A percentile compares a stretch with the other conserved stretches of the same genome.
Evolutionary conservation across 345 rosid species (phyloP).

Genomic region (Abelmoschus esculentus): DNA sequence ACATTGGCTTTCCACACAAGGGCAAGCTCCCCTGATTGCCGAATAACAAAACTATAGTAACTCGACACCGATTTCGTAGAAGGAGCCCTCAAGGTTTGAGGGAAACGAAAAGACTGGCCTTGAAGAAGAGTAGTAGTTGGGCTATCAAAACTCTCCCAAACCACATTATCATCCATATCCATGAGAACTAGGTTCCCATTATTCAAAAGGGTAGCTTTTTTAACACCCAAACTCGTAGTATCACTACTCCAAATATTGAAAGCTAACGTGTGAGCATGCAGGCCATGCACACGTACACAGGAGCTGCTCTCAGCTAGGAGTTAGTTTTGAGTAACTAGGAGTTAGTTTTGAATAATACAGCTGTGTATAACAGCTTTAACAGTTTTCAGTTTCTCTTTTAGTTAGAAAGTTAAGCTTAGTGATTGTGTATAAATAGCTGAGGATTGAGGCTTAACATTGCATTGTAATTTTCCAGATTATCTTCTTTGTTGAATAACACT

Average conservation of each 20-base stretch:
- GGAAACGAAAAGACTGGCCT: constrained; percentile 30
- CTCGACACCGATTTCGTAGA: constrained; percentile 27
- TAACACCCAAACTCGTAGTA: constrained; percentile 28
- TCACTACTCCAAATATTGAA: background rate
- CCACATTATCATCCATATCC: constrained; percentile 21
- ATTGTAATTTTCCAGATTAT: too few species aligned
- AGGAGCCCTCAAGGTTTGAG: constrained; percentile 31
- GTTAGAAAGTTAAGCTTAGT: too few species aligned
- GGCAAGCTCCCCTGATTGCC: constrained; percentile 29
- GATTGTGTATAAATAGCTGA: too few species aligned
- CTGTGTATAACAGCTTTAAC: too few species aligned
- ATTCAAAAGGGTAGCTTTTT: constrained; percentile 28
- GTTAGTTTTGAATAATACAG: too few species aligned
- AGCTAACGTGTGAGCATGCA: too few species aligned
- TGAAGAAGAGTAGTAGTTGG: constrained; percentile 35
- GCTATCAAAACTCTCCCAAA: constrained; percentile 32
- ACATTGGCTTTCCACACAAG: constrained; percentile 37
- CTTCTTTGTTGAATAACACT: too few species aligned
- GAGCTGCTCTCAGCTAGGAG: too few species aligned
- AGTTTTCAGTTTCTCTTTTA: too few species aligned
- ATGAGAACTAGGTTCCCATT: constrained; percentile 29
- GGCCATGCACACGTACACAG: too few species aligned
- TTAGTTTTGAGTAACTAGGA: too few species aligned
- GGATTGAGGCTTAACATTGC: too few species aligned
- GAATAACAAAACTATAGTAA: constrained; percentile 24